Evolutionary conservation across 108 stramenopile species (phyloP), one percentile per base, ranked within the genome.

Genomic region (Hondaea fermentalgiana): DNA sequence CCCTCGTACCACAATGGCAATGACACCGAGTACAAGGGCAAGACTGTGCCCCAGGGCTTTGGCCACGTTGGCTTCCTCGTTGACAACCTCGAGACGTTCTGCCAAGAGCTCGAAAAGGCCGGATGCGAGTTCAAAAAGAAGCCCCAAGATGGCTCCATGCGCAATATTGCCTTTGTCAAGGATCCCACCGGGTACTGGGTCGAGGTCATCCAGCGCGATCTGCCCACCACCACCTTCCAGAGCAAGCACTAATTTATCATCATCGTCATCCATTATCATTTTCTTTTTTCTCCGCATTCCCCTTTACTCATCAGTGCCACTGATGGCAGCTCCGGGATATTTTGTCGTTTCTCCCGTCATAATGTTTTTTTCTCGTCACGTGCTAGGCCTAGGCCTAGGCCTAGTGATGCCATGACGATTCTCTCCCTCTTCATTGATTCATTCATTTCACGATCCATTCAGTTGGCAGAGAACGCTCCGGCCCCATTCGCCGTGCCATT

Each of bases 1-100:
- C 93, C 93, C 71, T 71, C 89, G 57, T 96, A 96, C 94, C 95
- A 97, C 94, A 88, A 92, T 28, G 97, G 97, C n/a, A 98, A 98
- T 91, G 91, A 94, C 35, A 83, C 6, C 6, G 51, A 83, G 51
- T 83, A 25, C 76, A 17, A 69, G 21, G 76, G 51, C 76, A 47
- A 83, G 76, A 6, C 45, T 12, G 95, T 93, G 72, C 96, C 96
- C 71, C 51, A 43, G 44, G 97, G 95, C 60, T 96, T 96, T 88
- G 96, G 96, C 14, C 96, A 96, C 91, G 72, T 96, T 35, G 95
- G 93, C 23, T 93, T 96, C 87, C 91, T 92, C 55, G 90, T 90
- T 4, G 95, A 96, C 55, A 96, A 97, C 93, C 95, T 97, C 8
- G 21, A 69, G 12, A 42, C 8, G 42, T 69, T 69, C 35, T 69